Evolutionary conservation across 305 asterid species (phyloP).

Genomic region (Fraxinus paxiana): DNA sequence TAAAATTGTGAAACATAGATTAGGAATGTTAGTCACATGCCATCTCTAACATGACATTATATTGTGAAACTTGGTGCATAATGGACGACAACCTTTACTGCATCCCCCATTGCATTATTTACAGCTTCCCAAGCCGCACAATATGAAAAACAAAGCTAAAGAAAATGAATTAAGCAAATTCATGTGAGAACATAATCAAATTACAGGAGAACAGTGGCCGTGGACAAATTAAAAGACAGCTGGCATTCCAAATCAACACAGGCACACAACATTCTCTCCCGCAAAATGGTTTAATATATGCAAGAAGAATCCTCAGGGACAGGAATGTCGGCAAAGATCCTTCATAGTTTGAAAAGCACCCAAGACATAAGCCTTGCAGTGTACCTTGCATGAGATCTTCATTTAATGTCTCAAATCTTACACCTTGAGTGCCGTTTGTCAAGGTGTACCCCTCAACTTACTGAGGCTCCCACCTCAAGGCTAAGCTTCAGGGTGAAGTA

Average conservation of each 20-base stretch:
- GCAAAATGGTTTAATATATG: neutral
- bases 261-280: neutral
- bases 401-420: neutral
- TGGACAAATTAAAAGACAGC: neutral
- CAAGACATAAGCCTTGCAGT: neutral
- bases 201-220: neutral
- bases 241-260: neutral
- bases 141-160: neutral
- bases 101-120: neutral
- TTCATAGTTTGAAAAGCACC: neutral
- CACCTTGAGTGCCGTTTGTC: neutral
- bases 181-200: neutral
- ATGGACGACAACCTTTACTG: neutral
- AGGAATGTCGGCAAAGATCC: neutral
- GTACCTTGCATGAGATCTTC: neutral
- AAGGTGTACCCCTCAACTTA: neutral
- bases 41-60: neutral
- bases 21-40: neutral
- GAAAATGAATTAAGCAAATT: neutral
- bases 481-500: neutral
- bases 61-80: neutral
- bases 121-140: neutral
- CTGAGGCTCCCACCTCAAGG: neutral
- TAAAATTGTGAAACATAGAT: neutral
- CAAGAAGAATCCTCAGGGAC: neutral